A percentile compares a stretch with the other conserved stretches of the same genome.
These are phyloP conservation scores for Pseudozyma sp. DNA, from an alignment of 1,284 basidiomycete species.

Conservation along the genomic window DNA sequence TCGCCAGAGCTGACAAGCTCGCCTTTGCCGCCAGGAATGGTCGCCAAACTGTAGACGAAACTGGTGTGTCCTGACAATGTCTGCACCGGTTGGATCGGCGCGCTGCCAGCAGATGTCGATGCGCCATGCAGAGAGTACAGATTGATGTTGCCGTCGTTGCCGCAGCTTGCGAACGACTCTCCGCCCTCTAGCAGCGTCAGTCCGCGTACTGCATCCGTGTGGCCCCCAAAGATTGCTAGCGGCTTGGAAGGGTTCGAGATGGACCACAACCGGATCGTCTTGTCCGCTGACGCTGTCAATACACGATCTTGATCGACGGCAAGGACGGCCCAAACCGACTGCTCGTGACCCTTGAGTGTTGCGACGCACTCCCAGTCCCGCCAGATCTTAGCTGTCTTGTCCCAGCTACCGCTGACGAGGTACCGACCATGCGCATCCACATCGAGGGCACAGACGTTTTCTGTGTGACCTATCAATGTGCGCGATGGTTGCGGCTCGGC, in stretches of 20 bases:
- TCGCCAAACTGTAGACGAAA: conserved; percentile 90
- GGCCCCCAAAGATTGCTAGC: conserved; percentile 79
- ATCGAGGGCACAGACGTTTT: conserved; percentile 89
- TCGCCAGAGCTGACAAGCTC: conserved; percentile 92
- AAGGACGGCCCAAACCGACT: conserved; percentile 93
- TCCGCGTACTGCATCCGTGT: conserved; percentile 89
- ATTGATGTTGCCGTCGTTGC: conserved; percentile 77
- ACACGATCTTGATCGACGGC: conserved; percentile 79
- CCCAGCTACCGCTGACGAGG: conserved; percentile 97
- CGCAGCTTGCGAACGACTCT: conserved; percentile 88
- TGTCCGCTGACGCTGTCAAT: conserved; percentile 94
- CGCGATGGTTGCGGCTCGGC: conserved; percentile 30
- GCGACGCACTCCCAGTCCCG: conserved; percentile 77
- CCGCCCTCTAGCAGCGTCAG: conserved; percentile 82
- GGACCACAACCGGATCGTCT: conserved; percentile 89
- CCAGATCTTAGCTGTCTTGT: conserved; percentile 96
- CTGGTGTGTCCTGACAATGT: conserved; percentile 91
- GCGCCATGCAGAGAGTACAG: conserved; percentile 46
- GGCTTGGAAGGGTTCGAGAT: conserved; percentile 68
- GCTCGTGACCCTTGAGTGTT: conserved; percentile 85
- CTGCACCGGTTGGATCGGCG: conserved; percentile 63
- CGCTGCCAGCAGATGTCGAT: conserved; percentile 11
- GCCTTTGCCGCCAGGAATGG: conserved; percentile 76
- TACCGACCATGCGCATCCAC: conserved; percentile 44
- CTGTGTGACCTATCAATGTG: conserved; percentile 78